phyloP scores from a whole-genome alignment of 805 yeast genomes.

The Cyberlindnera meyerae region DNA sequence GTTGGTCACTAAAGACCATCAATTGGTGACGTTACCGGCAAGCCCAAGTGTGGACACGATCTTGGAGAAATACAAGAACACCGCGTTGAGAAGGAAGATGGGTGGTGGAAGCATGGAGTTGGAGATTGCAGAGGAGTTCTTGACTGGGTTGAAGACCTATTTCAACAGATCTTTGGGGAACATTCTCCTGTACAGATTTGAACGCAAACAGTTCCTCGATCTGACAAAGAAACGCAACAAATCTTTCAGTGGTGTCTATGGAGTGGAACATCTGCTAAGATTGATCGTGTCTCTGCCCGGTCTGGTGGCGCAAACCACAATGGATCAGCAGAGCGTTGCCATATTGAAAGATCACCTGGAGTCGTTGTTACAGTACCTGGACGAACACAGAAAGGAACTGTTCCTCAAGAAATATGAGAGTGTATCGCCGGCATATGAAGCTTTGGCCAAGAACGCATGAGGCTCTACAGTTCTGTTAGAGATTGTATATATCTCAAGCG shows the following conservation, averaged over 20 bases:
- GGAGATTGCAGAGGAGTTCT: conserved; percentile 58
- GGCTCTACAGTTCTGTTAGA: background rate
- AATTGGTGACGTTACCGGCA: conserved; percentile 63
- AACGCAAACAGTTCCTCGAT: conserved; percentile 65
- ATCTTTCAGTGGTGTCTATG: conserved; percentile 58
- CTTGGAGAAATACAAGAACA: conserved; percentile 44
- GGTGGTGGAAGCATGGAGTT: conserved; percentile 30
- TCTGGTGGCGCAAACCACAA: conserved; percentile 67
- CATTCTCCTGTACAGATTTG: conserved; percentile 67
- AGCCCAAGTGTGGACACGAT: conserved; percentile 48
- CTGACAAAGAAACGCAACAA: conserved; percentile 33
- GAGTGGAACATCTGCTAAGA: conserved; percentile 77
- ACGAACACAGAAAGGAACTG: conserved; percentile 34
- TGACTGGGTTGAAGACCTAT: conserved; percentile 63
- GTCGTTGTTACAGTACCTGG: conserved; percentile 48
- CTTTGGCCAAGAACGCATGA: conserved; percentile 17
- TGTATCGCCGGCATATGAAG: conserved; percentile 45
- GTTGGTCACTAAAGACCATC: conserved; percentile 72
- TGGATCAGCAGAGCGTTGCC: conserved; percentile 70
- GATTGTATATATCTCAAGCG: background rate
- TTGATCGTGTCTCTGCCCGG: conserved; percentile 78
- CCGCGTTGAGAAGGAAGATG: conserved; percentile 25
- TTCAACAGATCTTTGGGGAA: conserved; percentile 72
- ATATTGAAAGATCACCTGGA: conserved; percentile 52
- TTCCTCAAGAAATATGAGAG: conserved; percentile 44